Evolutionary conservation across 345 rosid genomes (phyloP), one percentile per base, ranked within the genome.

Genomic region (Syzygium aromaticum): DNA sequence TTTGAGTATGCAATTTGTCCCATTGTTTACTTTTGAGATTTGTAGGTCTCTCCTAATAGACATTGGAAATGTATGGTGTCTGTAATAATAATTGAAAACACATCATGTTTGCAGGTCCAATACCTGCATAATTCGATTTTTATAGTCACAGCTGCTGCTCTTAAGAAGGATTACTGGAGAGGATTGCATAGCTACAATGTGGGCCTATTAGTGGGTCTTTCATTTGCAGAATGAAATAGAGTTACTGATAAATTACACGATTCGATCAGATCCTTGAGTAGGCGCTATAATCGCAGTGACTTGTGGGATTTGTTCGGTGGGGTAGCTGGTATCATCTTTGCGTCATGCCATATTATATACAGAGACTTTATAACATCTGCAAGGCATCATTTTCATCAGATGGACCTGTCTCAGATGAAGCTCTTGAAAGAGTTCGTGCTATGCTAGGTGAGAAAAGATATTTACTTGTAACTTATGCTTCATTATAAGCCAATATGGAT

Each of bases 361-460:
- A 98, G 92, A 94, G 96, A 88, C 95, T 98, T 84, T 98, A 98
- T 90, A 93, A 93, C 87, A 90, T 95, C 88, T 98, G 99, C 95
- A 95, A 59, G 86, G 91, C 95, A 11, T 93, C 99, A 0, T 95
- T 98, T 92, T 92, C 99, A 4, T 90, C 96, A 19, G 90, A 91
- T 87, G 98, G 99, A 52, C 99, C 98, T 3, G 89, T 91, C 53
- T 91, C 99, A 7, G 96, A 98, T 11, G 99, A 98, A 90, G 95
- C 94, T 89, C 91, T 98, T 25, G 98, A 95, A 88, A 95, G 78
- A 89, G 96, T 93, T 86, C 97, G 96, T 57, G 88, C 89, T 77
- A 90, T 93, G 86, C 88, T 98, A 92, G 99, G 99, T 98, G 92
- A 88, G 86, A 33, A 86, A 67, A 83, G 30, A 46, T 87, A 51